Percentiles rank a stretch among this genome's conserved stretches.
Evolutionary conservation across 768 basidiomycete genomes (phyloP).

Genomic region (Hericium erinaceus): DNA sequence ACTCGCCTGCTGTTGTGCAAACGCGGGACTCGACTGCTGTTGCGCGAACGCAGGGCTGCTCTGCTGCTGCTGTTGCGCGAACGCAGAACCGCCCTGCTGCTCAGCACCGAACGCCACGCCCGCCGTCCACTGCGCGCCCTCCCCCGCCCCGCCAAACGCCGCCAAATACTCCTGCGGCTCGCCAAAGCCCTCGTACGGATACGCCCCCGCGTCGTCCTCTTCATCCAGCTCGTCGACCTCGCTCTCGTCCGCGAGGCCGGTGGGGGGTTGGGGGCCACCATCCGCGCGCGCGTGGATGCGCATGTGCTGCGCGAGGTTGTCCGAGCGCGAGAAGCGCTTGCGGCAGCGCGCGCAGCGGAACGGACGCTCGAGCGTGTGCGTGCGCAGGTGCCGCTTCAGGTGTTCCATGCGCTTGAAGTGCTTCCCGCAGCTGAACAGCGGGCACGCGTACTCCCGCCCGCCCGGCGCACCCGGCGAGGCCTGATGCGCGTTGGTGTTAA

Average conservation of each 20-base stretch:
- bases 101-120: background rate
- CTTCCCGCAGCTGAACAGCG: conserved; percentile 73
- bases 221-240: conserved; percentile 28
- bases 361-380: conserved; percentile 85
- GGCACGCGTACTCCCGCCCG: conserved; percentile 66
- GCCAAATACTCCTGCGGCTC: background rate
- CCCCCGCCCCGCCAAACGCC: conserved; percentile 13
- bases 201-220: conserved; percentile 13
- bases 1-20: background rate
- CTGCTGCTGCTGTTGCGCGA: background rate
- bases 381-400: conserved; percentile 77
- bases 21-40: background rate
- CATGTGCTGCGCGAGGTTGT: conserved; percentile 82
- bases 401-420: conserved; percentile 92
- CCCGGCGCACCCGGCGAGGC: conserved; percentile 27
- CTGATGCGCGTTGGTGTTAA: conserved; percentile 6
- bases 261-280: conserved; percentile 18
- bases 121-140: background rate
- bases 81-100: background rate
- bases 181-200: conserved; percentile 8
- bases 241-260: conserved; percentile 23
- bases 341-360: conserved; percentile 66
- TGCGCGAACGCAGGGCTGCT: no score
- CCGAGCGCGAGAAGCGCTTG: conserved; percentile 81
- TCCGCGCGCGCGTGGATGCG: conserved; percentile 61